Evolutionary conservation across 129 eudicot species (phyloP).

Genomic region (Saposhnikovia divaricata): DNA sequence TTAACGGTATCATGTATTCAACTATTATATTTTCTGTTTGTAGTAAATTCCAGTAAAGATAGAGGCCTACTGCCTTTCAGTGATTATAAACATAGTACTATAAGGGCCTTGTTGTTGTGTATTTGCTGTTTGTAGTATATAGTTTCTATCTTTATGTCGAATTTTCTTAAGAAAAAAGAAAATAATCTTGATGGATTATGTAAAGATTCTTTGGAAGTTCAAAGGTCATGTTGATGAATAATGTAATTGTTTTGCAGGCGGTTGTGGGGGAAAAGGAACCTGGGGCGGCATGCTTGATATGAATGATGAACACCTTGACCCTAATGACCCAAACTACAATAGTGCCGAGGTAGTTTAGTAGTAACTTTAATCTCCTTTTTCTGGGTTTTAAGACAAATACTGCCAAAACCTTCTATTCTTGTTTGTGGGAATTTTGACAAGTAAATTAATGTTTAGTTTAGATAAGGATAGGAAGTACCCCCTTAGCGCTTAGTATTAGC

Average conservation of each 20-base stretch:
- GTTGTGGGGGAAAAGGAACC: constrained; percentile 79
- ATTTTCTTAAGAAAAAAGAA: not conserved
- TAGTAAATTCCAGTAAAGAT: not conserved
- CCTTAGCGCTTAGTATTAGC: not conserved
- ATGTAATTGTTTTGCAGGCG: constrained; percentile 35
- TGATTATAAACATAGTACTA: not conserved
- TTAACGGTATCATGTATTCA: not conserved
- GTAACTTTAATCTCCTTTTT: not conserved
- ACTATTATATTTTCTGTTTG: not conserved
- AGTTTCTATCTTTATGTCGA: not conserved
- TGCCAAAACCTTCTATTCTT: not conserved
- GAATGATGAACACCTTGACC: constrained; percentile 41
- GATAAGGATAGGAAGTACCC: not conserved
- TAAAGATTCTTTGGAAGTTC: not conserved
- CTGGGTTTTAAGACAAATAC: not conserved
- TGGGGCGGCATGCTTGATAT: constrained; percentile 66
- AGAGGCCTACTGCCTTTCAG: not conserved
- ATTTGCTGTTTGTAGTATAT: not conserved
- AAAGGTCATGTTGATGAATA: not conserved
- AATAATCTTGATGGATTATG: not conserved
- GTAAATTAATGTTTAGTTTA: not conserved
- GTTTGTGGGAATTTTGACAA: not conserved
- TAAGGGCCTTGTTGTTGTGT: not conserved
- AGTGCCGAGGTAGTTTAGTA: constrained; percentile 50
- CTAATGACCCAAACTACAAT: constrained; percentile 63